Conservation (phyloP, 2,329 filamentous ascomycete genomes). For the Colletotrichum endophyticum region DNA sequence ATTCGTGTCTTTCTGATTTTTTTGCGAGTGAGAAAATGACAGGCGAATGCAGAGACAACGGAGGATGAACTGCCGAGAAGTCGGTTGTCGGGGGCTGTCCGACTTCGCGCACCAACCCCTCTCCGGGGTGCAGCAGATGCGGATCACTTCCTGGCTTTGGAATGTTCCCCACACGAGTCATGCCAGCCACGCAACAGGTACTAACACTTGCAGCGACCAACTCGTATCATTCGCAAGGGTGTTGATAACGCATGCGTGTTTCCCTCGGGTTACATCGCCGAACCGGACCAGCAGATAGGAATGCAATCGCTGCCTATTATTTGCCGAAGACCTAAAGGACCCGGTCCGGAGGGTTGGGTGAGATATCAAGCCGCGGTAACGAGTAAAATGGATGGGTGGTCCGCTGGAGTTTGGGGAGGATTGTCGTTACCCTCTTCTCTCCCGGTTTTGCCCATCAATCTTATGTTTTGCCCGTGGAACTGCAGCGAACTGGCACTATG, state of each 20-base stretch:
- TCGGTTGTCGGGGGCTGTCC: not conserved
- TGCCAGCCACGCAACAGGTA: not conserved
- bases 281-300: not conserved
- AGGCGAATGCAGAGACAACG: not conserved
- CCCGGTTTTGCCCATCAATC: not conserved
- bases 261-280: constrained; percentile 1
- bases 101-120: constrained; percentile 8
- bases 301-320: not conserved
- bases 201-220: not conserved
- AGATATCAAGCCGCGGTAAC: not conserved
- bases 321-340: not conserved
- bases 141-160: not conserved
- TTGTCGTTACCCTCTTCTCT: not conserved
- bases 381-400: not conserved
- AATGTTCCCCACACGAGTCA: not conserved
- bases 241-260: not conserved
- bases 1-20: not conserved
- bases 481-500: not conserved
- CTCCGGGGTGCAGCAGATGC: not conserved
- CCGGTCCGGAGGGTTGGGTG: not conserved
- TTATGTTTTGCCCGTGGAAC: not conserved
- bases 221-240: not conserved
- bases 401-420: not conserved
- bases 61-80: not conserved
- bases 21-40: not conserved